These are phyloP conservation scores for Asterella californica DNA, from an alignment of 225 moss, liverwort and hornwort species.

Conservation along the genomic window DNA sequence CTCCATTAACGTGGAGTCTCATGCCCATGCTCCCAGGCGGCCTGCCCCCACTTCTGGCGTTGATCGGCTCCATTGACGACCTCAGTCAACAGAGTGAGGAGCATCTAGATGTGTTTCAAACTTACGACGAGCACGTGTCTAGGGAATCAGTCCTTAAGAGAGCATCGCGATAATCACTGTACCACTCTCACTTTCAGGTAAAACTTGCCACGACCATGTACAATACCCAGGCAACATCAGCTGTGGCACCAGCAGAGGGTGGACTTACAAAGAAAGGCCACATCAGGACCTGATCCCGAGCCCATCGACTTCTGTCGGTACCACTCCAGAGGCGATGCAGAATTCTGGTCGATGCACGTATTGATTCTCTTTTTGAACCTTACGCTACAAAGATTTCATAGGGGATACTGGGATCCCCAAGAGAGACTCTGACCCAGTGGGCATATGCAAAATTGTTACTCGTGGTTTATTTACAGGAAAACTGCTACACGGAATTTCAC, in stretches of 20 bases:
- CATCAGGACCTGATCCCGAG: not conserved
- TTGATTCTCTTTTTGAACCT: too few relatives aligned
- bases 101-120: not conserved
- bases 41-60: not conserved
- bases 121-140: too few relatives aligned
- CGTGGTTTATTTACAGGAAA: not conserved
- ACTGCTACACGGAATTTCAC: not conserved
- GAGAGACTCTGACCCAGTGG: not conserved
- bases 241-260: not conserved
- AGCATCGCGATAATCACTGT: not conserved
- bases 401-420: not conserved
- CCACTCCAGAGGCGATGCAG: not conserved
- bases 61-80: not conserved
- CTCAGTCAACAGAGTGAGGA: not conserved
- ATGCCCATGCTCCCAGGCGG: not conserved
- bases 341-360: not conserved
- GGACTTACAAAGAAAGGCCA: not conserved
- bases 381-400: not conserved
- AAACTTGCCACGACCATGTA: not conserved
- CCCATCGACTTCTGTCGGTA: not conserved
- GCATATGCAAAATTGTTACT: constrained; percentile 10
- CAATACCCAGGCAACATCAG: not conserved
- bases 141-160: too few relatives aligned
- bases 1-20: not conserved
- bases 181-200: not conserved